Base-by-base conservation (phyloP, 768 basidiomycete genomes). In the Coprinopsis strossmayeri region DNA sequence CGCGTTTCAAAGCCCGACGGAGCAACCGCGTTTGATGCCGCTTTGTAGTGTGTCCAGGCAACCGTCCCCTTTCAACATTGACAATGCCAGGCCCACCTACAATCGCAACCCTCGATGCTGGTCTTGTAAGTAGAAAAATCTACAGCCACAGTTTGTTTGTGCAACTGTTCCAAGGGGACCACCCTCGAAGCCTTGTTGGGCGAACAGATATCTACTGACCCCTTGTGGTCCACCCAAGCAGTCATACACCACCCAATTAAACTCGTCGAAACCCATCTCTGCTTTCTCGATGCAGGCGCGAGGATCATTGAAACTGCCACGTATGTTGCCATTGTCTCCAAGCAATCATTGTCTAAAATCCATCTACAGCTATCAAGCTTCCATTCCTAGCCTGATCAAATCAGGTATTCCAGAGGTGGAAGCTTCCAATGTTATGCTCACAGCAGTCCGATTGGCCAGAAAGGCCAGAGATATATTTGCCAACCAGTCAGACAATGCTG, bases 181-280 rank as follows among this genome's bases (percentile, higher is more conserved):
- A 78, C 74, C 0, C 66, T 86, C 17, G 81, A 85, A 56, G 72
- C 73, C 38, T 59, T 68, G 20, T 69, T 77, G 57, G 61, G 68
- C 32, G 49, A 72, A 27, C 65, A 74, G 52, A 74, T 79, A 38
- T 68, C 78, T 1, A 61, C 74, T 27, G 73, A 76, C 1, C 72
- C 81, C 1, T 63, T 91, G 20, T 91, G 88, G 89, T 90, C 87
- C 12, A 78, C 82, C 0, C 73, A 79, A 45, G 73, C 82, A 7
- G 64, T 84, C 10, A 62, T 69, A 12, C 69, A 78, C 25, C 67
- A 81, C 32, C 77, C 80, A 0, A 71, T 73, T 12, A 64, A 68
- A 0, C 70, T 91, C 25, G 52, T 79, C n/a, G 62, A 70, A 5
- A 77, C 79, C 0, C 89, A 91, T 59, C 54, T 76, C 27, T 68